These are phyloP conservation scores for Imleria badia DNA, from an alignment of 768 basidiomycete species.

Conservation along the genomic window DNA sequence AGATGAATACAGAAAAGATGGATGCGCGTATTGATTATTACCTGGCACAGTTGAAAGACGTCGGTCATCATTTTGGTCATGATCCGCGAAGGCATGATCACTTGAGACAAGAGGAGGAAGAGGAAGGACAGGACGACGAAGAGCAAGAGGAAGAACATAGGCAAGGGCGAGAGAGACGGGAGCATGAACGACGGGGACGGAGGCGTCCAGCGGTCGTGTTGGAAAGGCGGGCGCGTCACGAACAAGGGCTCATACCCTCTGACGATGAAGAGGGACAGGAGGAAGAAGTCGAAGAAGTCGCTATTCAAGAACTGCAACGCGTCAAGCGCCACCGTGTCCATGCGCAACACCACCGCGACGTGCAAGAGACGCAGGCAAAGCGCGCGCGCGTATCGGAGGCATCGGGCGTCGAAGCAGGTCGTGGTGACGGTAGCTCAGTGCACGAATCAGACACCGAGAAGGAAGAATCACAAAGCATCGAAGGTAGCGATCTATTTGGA, in stretches of 20 bases:
- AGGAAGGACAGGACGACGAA: not conserved
- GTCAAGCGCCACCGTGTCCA: conserved; percentile 17
- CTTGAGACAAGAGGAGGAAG: conserved; percentile 7
- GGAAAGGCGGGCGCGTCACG: not conserved
- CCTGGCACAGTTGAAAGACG: conserved; percentile 3
- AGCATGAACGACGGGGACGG: not conserved
- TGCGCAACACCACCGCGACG: not conserved
- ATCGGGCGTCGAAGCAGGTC: not conserved
- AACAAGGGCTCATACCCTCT: not conserved
- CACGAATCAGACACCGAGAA: not conserved
- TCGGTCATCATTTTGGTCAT: conserved; percentile 22
- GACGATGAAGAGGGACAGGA: conserved; percentile 9
- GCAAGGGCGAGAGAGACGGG: not conserved
- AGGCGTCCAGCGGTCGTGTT: not conserved
- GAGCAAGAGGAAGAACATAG: conserved; percentile 3
- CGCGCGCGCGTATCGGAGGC: conserved; percentile 8
- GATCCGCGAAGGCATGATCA: conserved; percentile 23
- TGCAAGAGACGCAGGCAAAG: conserved; percentile 8
- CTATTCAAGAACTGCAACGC: not conserved
- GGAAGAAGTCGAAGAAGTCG: not conserved
- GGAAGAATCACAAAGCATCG: conserved; percentile 6
- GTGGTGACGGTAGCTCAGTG: not conserved
- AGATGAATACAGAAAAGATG: conserved; percentile 40
- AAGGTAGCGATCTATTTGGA: conserved; percentile 25
- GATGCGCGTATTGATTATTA: conserved; percentile 42